These are phyloP conservation scores for Auriscalpium orientale DNA, from an alignment of 768 basidiomycete genomes.

Conservation along the genomic window DNA sequence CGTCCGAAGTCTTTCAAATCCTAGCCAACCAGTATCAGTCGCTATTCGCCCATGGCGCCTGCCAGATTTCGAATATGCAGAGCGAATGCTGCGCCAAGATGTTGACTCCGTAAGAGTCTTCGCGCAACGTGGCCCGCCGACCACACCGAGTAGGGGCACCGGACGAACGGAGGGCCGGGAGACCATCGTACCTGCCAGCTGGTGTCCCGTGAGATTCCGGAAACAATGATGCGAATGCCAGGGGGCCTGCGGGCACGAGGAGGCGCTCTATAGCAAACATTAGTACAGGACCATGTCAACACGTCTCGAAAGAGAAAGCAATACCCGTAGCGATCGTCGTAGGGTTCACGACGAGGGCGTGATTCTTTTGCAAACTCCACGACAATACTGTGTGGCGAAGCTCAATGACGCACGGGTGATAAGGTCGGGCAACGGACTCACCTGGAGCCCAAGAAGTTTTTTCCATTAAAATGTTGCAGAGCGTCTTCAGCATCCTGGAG, in stretches of 20 bases:
- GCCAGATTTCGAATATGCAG: no score
- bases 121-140: no score
- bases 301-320: background rate
- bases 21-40: constrained; percentile 33
- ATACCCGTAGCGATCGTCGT: constrained; percentile 47
- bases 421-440: constrained; percentile 26
- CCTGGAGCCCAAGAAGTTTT: constrained; percentile 85
- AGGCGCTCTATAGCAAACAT: constrained; percentile 26
- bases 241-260: constrained; percentile 69
- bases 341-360: constrained; percentile 72
- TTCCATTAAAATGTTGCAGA: constrained; percentile 78
- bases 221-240: constrained; percentile 77
- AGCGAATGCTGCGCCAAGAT: no score
- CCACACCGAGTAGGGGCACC: background rate
- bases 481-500: constrained; percentile 92
- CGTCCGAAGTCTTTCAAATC: constrained; percentile 98
- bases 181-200: constrained; percentile 92
- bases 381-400: constrained; percentile 55
- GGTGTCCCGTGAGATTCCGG: constrained; percentile 87
- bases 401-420: background rate
- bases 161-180: constrained; percentile 9
- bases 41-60: no score
- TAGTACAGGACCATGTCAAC: background rate
- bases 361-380: constrained; percentile 96
- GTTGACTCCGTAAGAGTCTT: no score